phyloP scores from a whole-genome alignment of 2,329 filamentous ascomycete genomes.

The Aspergillus transmontanensis region DNA sequence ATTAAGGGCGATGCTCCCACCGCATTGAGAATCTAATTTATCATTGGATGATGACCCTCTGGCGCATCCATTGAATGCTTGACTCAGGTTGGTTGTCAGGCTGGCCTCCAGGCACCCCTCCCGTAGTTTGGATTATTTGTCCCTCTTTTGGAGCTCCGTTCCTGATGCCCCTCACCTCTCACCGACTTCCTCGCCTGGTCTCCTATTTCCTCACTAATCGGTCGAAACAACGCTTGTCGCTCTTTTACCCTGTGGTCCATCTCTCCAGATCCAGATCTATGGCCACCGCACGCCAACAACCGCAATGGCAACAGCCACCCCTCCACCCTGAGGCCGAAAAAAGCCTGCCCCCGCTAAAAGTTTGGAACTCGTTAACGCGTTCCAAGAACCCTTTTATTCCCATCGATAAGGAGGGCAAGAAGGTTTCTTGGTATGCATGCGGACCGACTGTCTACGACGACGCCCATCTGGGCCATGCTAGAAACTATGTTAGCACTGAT shows the following conservation, averaged over 20 bases:
- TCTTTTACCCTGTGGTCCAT: constrained; percentile 18
- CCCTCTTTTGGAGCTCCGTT: constrained; percentile 17
- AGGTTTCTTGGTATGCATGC: constrained; percentile 85
- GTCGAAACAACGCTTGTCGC: background rate
- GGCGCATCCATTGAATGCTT: background rate
- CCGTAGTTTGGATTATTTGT: constrained; percentile 8
- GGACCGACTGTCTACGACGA: constrained; percentile 86
- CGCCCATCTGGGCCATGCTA: constrained; percentile 78
- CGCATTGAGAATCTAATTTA: background rate
- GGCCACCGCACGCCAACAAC: constrained; percentile 44
- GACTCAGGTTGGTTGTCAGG: constrained; percentile 10
- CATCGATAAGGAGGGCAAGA: constrained; percentile 65
- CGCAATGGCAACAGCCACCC: constrained; percentile 47
- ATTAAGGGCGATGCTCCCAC: background rate
- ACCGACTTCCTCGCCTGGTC: constrained; percentile 15
- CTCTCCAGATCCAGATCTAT: constrained; percentile 25
- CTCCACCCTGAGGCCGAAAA: constrained; percentile 33
- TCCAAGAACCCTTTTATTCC: constrained; percentile 74
- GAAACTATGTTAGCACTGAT: constrained; percentile 90
- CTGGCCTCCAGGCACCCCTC: constrained; percentile 1
- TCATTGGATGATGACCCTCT: background rate
- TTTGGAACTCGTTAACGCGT: constrained; percentile 80
- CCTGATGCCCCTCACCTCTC: constrained; percentile 29
- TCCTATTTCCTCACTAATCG: constrained; percentile 11
- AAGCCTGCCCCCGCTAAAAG: constrained; percentile 61